Conservation (phyloP, 2,329 filamentous ascomycete genomes). For the Fusarium hainanense region DNA sequence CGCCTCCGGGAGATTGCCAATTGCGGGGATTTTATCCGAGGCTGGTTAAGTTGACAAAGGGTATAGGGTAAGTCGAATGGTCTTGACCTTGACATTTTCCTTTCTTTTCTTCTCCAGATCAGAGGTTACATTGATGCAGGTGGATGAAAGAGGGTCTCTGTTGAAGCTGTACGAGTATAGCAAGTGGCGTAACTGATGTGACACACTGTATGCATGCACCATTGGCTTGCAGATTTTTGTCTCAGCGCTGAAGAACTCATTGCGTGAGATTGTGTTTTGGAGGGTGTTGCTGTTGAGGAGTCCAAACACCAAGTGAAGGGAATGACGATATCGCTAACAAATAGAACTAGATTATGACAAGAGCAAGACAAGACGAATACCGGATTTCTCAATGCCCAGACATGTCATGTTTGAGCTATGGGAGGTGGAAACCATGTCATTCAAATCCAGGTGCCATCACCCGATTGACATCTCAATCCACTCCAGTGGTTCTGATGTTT, state of each 20-base stretch:
- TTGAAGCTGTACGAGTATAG: background rate
- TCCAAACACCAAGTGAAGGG: background rate
- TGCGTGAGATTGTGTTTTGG: background rate
- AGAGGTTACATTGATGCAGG: background rate
- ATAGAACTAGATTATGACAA: background rate
- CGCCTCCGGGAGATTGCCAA: slow-evolving; percentile 22
- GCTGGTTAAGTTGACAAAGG: background rate
- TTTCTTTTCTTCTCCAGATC: background rate
- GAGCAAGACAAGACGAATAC: background rate
- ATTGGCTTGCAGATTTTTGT: background rate
- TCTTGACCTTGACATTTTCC: background rate
- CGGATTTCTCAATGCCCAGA: background rate
- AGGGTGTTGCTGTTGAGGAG: background rate
- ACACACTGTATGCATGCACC: background rate
- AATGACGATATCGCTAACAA: background rate
- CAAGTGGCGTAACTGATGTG: background rate
- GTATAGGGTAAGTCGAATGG: slow-evolving; percentile 16
- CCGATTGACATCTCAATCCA: background rate
- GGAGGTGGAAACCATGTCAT: background rate
- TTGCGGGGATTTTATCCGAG: slow-evolving; percentile 24
- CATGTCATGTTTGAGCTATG: background rate
- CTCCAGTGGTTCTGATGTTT: background rate
- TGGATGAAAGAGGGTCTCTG: background rate
- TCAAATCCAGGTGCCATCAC: background rate
- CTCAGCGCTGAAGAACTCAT: background rate